A percentile compares a stretch with the other conserved stretches of the same genome.
These are phyloP conservation scores for Aureobasidium leucospermi DNA, from an alignment of 2,329 filamentous ascomycete species.

Conservation along the genomic window DNA sequence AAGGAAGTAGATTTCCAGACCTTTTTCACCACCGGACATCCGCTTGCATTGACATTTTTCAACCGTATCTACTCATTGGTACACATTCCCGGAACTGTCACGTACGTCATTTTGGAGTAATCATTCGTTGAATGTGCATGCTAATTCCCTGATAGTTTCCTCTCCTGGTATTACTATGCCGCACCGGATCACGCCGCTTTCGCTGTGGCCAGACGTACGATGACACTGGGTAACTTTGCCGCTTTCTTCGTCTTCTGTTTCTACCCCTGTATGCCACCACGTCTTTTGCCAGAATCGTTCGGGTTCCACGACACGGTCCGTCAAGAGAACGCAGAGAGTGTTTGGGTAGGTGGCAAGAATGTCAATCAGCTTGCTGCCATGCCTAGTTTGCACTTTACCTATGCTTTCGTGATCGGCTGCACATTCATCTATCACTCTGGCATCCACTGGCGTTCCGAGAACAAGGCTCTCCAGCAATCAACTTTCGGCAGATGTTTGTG, in stretches of 20 bases:
- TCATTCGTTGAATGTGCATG: too few species aligned
- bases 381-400: conserved; percentile 47
- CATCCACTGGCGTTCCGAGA: conserved; percentile 16
- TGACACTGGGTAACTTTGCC: conserved; percentile 44
- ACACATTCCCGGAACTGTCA: conserved; percentile 54
- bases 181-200: conserved; percentile 42
- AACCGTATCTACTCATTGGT: conserved; percentile 55
- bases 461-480: conserved; percentile 25
- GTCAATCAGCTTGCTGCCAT: conserved; percentile 38
- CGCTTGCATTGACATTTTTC: conserved; percentile 46
- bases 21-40: conserved; percentile 50
- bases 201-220: conserved; percentile 33
- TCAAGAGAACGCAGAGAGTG: conserved; percentile 36
- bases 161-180: conserved; percentile 55
- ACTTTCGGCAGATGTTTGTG: not conserved
- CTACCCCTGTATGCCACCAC: conserved; percentile 44
- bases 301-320: conserved; percentile 38
- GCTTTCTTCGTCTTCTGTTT: conserved; percentile 44
- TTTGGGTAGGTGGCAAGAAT: conserved; percentile 39
- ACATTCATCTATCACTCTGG: conserved; percentile 46
- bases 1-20: conserved; percentile 47
- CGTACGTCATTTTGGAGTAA: conserved; percentile 31
- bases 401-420: conserved; percentile 44
- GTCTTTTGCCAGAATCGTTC: conserved; percentile 35
- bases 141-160: conserved; percentile 38